Evolutionary conservation across 805 yeast species (phyloP), one percentile per base, ranked within the genome.

Genomic region (Wickerhamomyces sydowiorum): DNA sequence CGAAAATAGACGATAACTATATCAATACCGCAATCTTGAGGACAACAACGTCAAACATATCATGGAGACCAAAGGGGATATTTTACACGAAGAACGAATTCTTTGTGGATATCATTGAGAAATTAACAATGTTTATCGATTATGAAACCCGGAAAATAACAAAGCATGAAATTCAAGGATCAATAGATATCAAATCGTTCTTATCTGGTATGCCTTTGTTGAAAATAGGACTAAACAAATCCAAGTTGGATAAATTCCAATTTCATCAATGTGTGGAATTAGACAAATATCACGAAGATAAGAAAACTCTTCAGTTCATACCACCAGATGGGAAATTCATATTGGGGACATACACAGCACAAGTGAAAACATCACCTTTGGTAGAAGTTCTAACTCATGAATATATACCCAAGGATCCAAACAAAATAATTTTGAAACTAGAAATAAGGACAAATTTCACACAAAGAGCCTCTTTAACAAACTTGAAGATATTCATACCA

Each of bases 51-150:
- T 82, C 79, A 54, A 76, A 85, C 12, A 79, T 90, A 4, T 82
- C 91, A 20, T 90, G 97, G 97, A 77, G 98, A 61, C 86, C 91
- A 32, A 93, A 86, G 49, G 96, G 96, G 10, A 86, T 90, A 20
- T 76, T 75, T 49, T 90, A 90, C 63, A 79, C 82, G 51, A 89
- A 87, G 59, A 90, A 90, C 62, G 97, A 90, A 65, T 82, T 93
- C 40, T 90, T 88, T 56, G 73, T 90, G 49, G 96, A 90, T 61
- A 87, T 89, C 25, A 74, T 82, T 23, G 98, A 90, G 57, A 72
- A 72, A 19, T 72, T 87, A 32, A 80, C 81, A 47, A 77, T 87
- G 66, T 66, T 80, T 38, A 80, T 86, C 57, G 85, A 78, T 53
- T 67, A 69, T 52, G 38, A 46, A n/a, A 17, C 36, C 7, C 78